A percentile compares a stretch with the other conserved stretches of the same genome.
phyloP scores from a whole-genome alignment of 257 asterid genomes.

The Ligustrum vulgare region DNA sequence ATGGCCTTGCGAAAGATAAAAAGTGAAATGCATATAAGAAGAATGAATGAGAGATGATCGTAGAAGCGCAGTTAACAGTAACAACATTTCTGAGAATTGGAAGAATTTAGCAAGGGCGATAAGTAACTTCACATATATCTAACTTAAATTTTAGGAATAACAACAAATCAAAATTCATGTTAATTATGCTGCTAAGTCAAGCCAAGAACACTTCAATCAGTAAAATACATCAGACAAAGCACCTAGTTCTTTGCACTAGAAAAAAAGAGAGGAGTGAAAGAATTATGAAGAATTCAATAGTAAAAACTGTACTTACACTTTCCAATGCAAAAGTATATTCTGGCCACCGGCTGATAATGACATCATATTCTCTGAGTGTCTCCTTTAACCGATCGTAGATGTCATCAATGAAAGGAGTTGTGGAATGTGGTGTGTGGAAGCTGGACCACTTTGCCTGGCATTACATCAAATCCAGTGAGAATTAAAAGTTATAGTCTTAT shows the following conservation, averaged over 20 bases:
- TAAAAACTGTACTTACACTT: slow-evolving; percentile 45
- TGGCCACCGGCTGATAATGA: slow-evolving; percentile 89
- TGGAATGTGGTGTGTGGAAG: slow-evolving; percentile 47
- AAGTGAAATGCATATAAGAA: not conserved
- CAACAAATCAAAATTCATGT: not conserved
- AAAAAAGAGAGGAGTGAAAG: not conserved
- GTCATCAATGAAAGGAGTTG: slow-evolving; percentile 73
- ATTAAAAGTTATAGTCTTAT: not conserved
- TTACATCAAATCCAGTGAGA: slow-evolving; percentile 16
- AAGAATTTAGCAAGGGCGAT: not conserved
- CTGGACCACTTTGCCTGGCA: slow-evolving; percentile 64
- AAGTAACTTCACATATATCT: not conserved
- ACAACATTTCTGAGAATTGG: not conserved
- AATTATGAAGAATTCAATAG: not conserved
- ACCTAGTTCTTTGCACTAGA: not conserved
- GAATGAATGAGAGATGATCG: not conserved
- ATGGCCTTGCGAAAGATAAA: slow-evolving; percentile 31
- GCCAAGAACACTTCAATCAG: not conserved
- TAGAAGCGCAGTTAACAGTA: not conserved
- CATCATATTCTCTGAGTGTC: slow-evolving; percentile 71
- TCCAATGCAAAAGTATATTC: slow-evolving; percentile 78
- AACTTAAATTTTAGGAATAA: not conserved
- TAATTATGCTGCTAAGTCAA: not conserved
- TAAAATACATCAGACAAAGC: not conserved
- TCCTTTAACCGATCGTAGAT: slow-evolving; percentile 73